Evolutionary conservation across 2,329 filamentous ascomycete genomes (phyloP), one percentile per base, ranked within the genome.

Genomic region (Aspergillus amoenus): DNA sequence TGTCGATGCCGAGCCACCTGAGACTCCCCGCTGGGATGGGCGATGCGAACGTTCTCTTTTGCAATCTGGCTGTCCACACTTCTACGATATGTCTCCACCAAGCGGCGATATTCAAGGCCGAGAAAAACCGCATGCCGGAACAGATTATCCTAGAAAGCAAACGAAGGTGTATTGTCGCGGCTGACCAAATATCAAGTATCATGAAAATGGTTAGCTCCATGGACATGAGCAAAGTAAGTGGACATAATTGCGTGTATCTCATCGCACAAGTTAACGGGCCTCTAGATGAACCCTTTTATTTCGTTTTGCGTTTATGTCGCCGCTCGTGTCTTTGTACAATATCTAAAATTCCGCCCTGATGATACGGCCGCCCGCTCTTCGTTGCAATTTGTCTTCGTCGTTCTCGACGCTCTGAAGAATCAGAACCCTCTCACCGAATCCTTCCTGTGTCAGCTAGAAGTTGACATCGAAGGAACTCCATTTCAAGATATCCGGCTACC

Each of bases 31-130:
- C 78, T 15, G 91, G 91, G 0, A 77, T 96, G 34, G 78, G 81
- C 15, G 89, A 93, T 67, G 84, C 92, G 3, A 97, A 97, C 62
- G 86, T 93, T 53, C 86, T 97, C 4, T 97, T 97, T 71, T 86
- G 90, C 56, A 97, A 97, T 68, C 96, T 99, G 91, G 92, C 90
- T 70, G 91, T 99, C 32, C 93, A 97, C 71, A 96, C 94, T 0
- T 96, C 93, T 1, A 92, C 91, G 1, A 97, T 99, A 53, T 97
- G 93, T 72, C 79, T 99, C n/a, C 94, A 99, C 69, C 94, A 99
- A 76, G 94, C 93, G 2, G 94, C 94, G 24, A 97, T 99, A 18
- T 97, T 93, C 82, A 97, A 97, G 72, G 92, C 93, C 0, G 93
- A 97, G 67, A 94, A 92, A 76, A 89, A 96, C 73, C 84, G 86